These are phyloP conservation scores for Zymoseptoria ardabiliae DNA, from an alignment of 2,329 filamentous ascomycete species.

Conservation along the genomic window DNA sequence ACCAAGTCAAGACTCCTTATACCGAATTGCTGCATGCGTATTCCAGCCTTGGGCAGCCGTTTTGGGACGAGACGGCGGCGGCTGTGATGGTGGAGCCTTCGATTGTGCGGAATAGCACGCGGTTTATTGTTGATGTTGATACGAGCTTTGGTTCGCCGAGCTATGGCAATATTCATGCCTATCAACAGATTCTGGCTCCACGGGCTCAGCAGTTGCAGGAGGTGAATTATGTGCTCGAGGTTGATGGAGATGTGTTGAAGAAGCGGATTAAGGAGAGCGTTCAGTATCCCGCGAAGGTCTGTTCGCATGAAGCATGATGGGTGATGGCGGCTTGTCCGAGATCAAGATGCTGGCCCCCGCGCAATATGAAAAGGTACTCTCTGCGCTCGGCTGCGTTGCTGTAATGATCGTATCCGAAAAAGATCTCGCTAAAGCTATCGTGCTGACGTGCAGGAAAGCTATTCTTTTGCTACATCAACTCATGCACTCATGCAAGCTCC, in stretches of 20 bases:
- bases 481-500: too few relatives aligned
- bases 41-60: constrained; percentile 36
- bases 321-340: too few relatives aligned
- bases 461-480: too few relatives aligned
- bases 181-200: constrained; percentile 35
- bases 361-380: too few relatives aligned
- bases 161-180: constrained; percentile 40
- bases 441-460: too few relatives aligned
- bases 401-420: too few relatives aligned
- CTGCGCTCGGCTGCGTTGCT: too few relatives aligned
- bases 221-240: constrained; percentile 36
- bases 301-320: background rate
- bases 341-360: too few relatives aligned
- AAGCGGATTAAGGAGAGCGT: constrained; percentile 33
- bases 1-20: constrained; percentile 34
- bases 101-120: constrained; percentile 33
- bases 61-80: constrained; percentile 43
- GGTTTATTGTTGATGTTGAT: constrained; percentile 40
- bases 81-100: constrained; percentile 34
- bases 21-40: constrained; percentile 33
- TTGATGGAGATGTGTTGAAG: constrained; percentile 33
- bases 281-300: constrained; percentile 20
- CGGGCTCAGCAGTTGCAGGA: constrained; percentile 27
- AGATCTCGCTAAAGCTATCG: too few relatives aligned
- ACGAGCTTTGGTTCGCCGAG: constrained; percentile 34